A percentile compares a stretch with the other conserved stretches of the same genome.
Evolutionary conservation across 2,329 filamentous ascomycete species (phyloP).

Genomic region (Penicillium fuscoglaucum): DNA sequence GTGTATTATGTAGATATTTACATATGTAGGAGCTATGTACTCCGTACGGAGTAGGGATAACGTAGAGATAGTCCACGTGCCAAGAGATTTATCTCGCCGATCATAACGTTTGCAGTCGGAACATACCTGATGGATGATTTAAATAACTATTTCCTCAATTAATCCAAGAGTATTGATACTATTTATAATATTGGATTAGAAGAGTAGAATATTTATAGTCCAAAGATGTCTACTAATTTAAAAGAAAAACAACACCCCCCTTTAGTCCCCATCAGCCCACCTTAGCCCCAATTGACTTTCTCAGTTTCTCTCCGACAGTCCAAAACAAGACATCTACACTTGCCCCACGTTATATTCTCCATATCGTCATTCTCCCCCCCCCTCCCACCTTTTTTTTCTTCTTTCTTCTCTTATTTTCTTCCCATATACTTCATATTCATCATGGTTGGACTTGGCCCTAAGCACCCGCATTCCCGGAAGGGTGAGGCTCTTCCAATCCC

Average conservation of each 20-base stretch:
- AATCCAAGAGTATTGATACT: no score
- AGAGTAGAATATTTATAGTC: not conserved
- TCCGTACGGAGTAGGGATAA: not conserved
- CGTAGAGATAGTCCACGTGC: not conserved
- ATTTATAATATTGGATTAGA: no score
- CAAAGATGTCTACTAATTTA: not conserved
- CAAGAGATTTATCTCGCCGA: constrained; percentile 3
- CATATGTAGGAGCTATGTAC: no score
- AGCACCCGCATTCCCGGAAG: constrained; percentile 68
- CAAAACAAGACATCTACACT: constrained; percentile 23
- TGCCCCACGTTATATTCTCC: constrained; percentile 27
- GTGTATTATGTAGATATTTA: no score
- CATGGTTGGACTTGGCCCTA: constrained; percentile 66
- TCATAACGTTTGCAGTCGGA: not conserved
- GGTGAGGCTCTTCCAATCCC: constrained; percentile 55
- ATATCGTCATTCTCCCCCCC: constrained; percentile 25
- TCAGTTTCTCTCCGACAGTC: constrained; percentile 21
- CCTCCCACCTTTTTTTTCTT: constrained; percentile 9
- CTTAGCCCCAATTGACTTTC: constrained; percentile 9
- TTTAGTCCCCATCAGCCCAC: not conserved
- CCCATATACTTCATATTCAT: constrained; percentile 30
- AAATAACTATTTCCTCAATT: not conserved
- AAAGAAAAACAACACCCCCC: no score
- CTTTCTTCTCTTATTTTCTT: not conserved
- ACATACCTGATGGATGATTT: not conserved